phyloP scores from a whole-genome alignment of 2,329 filamentous ascomycete species.

The Periconia macrospinosa region DNA sequence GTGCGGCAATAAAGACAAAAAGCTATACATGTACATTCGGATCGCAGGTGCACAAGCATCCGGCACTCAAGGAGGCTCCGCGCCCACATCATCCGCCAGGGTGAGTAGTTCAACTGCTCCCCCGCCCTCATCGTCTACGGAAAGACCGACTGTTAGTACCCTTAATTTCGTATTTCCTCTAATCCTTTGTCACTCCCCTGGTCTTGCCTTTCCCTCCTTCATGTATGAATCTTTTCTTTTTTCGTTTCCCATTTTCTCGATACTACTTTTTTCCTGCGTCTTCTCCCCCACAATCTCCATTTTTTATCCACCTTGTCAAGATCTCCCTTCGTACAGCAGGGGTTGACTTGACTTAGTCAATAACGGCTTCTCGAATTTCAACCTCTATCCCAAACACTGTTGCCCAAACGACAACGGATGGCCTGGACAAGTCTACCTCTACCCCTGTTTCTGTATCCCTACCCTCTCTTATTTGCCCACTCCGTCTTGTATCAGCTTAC shows the following conservation, averaged over 20 bases:
- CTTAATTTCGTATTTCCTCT: conserved; percentile 19
- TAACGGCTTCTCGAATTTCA: conserved; percentile 34
- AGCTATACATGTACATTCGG: conserved; percentile 67
- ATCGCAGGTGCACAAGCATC: conserved; percentile 50
- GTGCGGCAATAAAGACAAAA: conserved; percentile 61
- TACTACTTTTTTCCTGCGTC: conserved; percentile 4
- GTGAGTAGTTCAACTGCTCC: conserved; percentile 27
- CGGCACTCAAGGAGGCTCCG: conserved; percentile 56
- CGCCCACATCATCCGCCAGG: conserved; percentile 24
- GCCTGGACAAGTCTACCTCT: conserved; percentile 15
- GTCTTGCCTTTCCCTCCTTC: conserved; percentile 6
- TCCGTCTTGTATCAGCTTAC: background rate
- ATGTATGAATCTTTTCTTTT: conserved; percentile 3
- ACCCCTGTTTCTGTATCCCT: conserved; percentile 25
- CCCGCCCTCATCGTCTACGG: conserved; percentile 16
- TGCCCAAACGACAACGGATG: conserved; percentile 25
- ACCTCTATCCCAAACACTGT: conserved; percentile 30
- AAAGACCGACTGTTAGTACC: conserved; percentile 32
- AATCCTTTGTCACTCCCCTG: conserved; percentile 14
- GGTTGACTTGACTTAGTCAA: conserved; percentile 40
- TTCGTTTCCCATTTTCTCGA: background rate
- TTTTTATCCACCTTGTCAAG: no score
- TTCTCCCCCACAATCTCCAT: conserved; percentile 5
- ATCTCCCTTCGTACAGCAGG: conserved; percentile 1
- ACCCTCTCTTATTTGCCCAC: conserved; percentile 8